These are phyloP conservation scores for Fusarium mundagurra DNA, from an alignment of 2,329 filamentous ascomycete genomes.

Conservation along the genomic window DNA sequence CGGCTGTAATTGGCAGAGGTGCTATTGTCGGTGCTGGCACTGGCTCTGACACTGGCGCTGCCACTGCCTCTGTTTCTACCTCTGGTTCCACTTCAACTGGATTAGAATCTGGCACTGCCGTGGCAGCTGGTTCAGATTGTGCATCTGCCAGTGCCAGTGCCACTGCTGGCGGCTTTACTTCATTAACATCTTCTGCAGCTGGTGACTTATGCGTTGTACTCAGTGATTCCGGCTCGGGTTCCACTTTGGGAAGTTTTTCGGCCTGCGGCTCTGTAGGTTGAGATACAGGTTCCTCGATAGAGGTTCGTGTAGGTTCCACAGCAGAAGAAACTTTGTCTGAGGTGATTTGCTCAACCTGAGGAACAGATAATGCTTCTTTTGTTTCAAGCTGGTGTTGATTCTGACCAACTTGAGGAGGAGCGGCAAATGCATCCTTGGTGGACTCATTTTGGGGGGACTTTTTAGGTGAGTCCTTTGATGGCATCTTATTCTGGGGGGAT, in stretches of 20 bases:
- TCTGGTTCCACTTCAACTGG: neutral
- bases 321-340: constrained; percentile 14
- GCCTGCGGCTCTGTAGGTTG: constrained; percentile 32
- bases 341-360: constrained; percentile 1
- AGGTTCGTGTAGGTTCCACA: constrained; percentile 27
- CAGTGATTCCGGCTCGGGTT: constrained; percentile 24
- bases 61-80: neutral
- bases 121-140: constrained; percentile 5
- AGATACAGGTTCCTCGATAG: constrained; percentile 22
- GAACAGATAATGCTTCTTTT: constrained; percentile 6
- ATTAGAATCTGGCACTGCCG: neutral
- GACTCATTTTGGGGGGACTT: constrained; percentile 20
- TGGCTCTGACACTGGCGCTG: neutral
- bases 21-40: neutral
- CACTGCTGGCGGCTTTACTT: neutral
- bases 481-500: constrained; percentile 41
- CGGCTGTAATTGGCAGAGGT: neutral
- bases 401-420: constrained; percentile 17
- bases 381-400: neutral
- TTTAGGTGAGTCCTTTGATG: constrained; percentile 27
- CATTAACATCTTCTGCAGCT: neutral
- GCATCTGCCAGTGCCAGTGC: neutral
- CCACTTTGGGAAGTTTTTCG: constrained; percentile 32
- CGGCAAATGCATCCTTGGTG: constrained; percentile 20
- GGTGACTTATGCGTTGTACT: constrained; percentile 15